Evolutionary conservation across 805 yeast species (phyloP).

Genomic region (Kurtzmaniella fragi): DNA sequence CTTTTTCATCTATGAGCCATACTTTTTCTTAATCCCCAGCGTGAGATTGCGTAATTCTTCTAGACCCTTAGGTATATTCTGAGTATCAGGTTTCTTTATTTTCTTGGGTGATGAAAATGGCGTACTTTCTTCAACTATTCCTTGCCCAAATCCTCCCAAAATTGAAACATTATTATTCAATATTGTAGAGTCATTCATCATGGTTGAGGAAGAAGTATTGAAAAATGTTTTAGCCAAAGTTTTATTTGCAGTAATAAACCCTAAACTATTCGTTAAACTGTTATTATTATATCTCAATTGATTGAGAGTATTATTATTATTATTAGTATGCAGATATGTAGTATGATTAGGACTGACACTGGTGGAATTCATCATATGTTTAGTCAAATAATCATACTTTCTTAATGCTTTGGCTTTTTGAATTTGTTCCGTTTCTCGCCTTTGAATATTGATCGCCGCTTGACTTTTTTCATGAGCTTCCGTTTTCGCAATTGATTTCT

Average conservation of each 20-base stretch:
- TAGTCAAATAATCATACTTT: constrained; percentile 27
- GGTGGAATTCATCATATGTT: constrained; percentile 16
- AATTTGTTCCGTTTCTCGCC: constrained; percentile 19
- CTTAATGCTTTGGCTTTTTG: constrained; percentile 23
- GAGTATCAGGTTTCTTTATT: constrained; percentile 6
- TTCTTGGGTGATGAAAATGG: constrained; percentile 25
- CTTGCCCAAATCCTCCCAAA: constrained; percentile 30
- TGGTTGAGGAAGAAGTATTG: constrained; percentile 9
- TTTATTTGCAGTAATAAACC: constrained; percentile 2
- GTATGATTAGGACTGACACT: neutral
- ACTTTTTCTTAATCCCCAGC: constrained; percentile 11
- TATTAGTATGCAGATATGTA: neutral
- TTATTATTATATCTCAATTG: neutral
- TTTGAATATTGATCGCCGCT: neutral
- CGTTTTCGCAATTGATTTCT: constrained; percentile 3
- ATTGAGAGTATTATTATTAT: constrained; percentile 6
- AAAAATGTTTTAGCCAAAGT: constrained; percentile 9
- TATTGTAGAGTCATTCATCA: constrained; percentile 11
- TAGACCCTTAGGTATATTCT: constrained; percentile 14
- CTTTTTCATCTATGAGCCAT: neutral
- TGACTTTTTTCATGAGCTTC: constrained; percentile 2
- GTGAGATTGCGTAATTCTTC: constrained; percentile 19
- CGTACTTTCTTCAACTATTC: constrained; percentile 34
- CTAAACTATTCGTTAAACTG: constrained; percentile 1
- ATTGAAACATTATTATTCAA: constrained; percentile 20